Percentiles rank a stretch among this genome's conserved stretches.
phyloP scores from a whole-genome alignment of 257 asterid species.

The Ilex asprella region DNA sequence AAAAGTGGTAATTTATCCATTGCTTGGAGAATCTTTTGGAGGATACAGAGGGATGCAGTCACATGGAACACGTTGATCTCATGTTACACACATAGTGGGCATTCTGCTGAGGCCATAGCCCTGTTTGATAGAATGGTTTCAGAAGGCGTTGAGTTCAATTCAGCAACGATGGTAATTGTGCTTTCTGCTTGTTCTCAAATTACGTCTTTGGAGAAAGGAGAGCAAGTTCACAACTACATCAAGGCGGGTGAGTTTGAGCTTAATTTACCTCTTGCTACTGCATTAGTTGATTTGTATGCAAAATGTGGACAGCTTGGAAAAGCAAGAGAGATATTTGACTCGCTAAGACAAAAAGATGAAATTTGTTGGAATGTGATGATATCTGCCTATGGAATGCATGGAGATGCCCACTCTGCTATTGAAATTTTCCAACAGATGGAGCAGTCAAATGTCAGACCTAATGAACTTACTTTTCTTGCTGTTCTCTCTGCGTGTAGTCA shows the following conservation, averaged over 20 bases:
- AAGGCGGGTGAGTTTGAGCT: slow-evolving; percentile 24
- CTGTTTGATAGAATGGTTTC: slow-evolving; percentile 51
- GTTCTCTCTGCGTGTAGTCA: slow-evolving; percentile 72
- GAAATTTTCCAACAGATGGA: slow-evolving; percentile 53
- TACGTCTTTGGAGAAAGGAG: slow-evolving; percentile 51
- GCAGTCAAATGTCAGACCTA: slow-evolving; percentile 35
- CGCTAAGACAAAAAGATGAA: slow-evolving; percentile 41
- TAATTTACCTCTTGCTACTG: slow-evolving; percentile 49
- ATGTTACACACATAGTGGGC: slow-evolving; percentile 38
- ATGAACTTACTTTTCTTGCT: slow-evolving; percentile 61
- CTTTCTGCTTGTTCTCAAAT: slow-evolving; percentile 61
- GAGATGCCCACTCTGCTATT: slow-evolving; percentile 52
- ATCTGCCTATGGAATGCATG: slow-evolving; percentile 66
- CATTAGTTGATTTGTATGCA: slow-evolving; percentile 71
- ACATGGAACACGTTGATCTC: slow-evolving; percentile 71
- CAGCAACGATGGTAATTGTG: slow-evolving; percentile 45
- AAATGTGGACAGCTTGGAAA: slow-evolving; percentile 58
- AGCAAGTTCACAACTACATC: slow-evolving; percentile 40
- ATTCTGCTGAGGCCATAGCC: slow-evolving; percentile 34
- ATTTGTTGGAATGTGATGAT: slow-evolving; percentile 79
- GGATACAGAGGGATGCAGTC: slow-evolving; percentile 30
- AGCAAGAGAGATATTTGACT: slow-evolving; percentile 56
- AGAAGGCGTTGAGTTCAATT: slow-evolving; percentile 44
- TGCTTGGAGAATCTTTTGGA: slow-evolving; percentile 41
- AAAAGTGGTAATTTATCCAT: slow-evolving; percentile 33